phyloP scores from a whole-genome alignment of 2,329 filamentous ascomycete genomes.

The Fusarium lateritium region DNA sequence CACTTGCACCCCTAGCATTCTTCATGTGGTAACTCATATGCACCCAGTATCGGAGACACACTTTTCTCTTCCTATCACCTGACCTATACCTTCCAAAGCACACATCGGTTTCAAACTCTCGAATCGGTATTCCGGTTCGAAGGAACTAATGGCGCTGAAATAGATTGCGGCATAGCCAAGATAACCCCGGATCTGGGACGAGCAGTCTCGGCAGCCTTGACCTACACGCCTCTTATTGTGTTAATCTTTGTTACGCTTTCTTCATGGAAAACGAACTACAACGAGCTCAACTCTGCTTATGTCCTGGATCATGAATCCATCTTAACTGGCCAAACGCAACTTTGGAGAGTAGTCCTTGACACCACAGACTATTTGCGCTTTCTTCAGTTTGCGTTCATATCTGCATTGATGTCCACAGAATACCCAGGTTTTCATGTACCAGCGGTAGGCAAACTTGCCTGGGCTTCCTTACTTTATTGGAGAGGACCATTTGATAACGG shows the following conservation, averaged over 20 bases:
- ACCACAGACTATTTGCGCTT: neutral
- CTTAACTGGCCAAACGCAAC: no score
- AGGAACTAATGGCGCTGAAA: neutral
- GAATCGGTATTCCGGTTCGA: neutral
- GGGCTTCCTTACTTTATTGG: neutral
- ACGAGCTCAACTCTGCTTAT: neutral
- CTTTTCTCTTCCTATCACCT: neutral
- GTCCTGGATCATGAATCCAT: neutral
- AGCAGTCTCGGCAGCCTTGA: neutral
- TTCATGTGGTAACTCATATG: neutral
- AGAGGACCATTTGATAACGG: neutral
- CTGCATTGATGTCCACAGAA: neutral
- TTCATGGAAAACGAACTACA: neutral
- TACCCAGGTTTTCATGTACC: slow-evolving; percentile 4
- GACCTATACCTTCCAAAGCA: neutral
- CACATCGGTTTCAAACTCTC: neutral
- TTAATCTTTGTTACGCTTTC: neutral
- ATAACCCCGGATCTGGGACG: neutral
- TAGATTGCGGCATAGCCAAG: neutral
- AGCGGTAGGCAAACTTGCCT: neutral
- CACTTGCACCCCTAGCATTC: fast-evolving
- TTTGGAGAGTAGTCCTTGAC: neutral
- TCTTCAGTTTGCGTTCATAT: slow-evolving; percentile 4
- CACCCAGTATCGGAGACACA: neutral
- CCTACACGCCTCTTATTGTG: neutral